Conservation (phyloP, 768 basidiomycete genomes). For the Hygrophoropsis aurantiaca region DNA sequence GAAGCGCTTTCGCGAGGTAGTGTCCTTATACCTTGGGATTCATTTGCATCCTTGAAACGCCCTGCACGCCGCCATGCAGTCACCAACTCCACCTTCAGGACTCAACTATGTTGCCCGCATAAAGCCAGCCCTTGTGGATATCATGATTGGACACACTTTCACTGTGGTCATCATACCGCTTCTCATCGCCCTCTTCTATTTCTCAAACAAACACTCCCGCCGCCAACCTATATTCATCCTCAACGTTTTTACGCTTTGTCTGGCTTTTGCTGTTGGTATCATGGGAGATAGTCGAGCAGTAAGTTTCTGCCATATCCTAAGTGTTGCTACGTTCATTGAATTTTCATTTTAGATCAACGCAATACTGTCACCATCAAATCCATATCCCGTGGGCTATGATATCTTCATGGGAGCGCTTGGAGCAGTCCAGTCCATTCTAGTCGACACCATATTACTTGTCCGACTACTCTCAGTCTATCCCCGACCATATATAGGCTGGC, state of each 20-base stretch:
- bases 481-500: slow-evolving; percentile 8
- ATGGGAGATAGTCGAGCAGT: slow-evolving; percentile 22
- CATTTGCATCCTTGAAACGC: too few species aligned
- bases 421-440: slow-evolving; percentile 24
- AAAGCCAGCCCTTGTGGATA: slow-evolving; percentile 17
- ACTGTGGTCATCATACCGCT: slow-evolving; percentile 29
- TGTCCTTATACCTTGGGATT: too few species aligned
- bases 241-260: slow-evolving; percentile 19
- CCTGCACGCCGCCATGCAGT: slow-evolving; percentile 1
- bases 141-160: slow-evolving; percentile 31
- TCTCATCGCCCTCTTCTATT: slow-evolving; percentile 28
- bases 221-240: slow-evolving; percentile 27
- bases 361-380: slow-evolving; percentile 20
- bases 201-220: slow-evolving; percentile 24
- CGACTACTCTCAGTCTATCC: slow-evolving; percentile 29
- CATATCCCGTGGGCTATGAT: slow-evolving; percentile 21
- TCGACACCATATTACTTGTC: slow-evolving; percentile 27
- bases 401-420: slow-evolving; percentile 32
- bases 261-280: slow-evolving; percentile 19
- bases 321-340: not conserved
- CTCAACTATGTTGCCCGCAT: slow-evolving; percentile 15
- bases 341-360: slow-evolving; percentile 21
- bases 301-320: not conserved
- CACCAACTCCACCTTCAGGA: slow-evolving; percentile 12
- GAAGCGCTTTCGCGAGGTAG: too few species aligned